Percentiles rank a stretch among this genome's conserved stretches.
phyloP scores from a whole-genome alignment of 2,329 filamentous ascomycete genomes.

The Hymenoscyphus albidus region DNA sequence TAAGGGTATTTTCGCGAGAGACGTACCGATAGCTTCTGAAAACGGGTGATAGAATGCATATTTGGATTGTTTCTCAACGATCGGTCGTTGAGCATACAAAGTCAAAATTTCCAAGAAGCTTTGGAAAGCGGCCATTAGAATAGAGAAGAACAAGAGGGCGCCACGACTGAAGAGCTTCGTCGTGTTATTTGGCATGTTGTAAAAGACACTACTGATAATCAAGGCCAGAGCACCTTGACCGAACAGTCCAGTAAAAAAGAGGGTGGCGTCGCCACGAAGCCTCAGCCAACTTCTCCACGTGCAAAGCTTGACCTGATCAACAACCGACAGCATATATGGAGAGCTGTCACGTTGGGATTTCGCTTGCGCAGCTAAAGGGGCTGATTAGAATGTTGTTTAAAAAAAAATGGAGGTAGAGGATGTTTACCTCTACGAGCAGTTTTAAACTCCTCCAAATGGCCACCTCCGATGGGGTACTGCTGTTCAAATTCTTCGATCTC shows the following conservation, averaged over 20 bases:
- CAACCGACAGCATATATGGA: constrained; percentile 76
- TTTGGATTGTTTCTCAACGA: constrained; percentile 83
- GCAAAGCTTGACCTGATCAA: constrained; percentile 76
- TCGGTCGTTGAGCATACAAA: constrained; percentile 80
- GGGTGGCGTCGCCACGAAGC: constrained; percentile 67
- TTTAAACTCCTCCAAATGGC: constrained; percentile 41
- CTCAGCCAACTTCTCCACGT: constrained; percentile 76
- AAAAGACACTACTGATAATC: constrained; percentile 60
- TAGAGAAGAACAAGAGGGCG: constrained; percentile 63
- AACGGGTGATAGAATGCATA: constrained; percentile 91
- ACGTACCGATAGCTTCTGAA: constrained; percentile 66
- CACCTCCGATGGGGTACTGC: constrained; percentile 42
- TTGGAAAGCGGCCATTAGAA: constrained; percentile 62
- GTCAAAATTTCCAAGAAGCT: constrained; percentile 64
- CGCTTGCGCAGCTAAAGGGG: background rate
- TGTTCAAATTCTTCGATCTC: constrained; percentile 34
- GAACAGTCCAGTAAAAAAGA: constrained; percentile 51
- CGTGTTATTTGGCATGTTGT: constrained; percentile 51
- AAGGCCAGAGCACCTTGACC: constrained; percentile 48
- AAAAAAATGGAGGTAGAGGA: background rate
- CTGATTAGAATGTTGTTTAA: background rate
- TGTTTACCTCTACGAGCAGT: constrained; percentile 35
- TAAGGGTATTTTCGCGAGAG: background rate
- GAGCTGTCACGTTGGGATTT: constrained; percentile 58
- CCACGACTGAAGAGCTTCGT: constrained; percentile 59